phyloP scores from a whole-genome alignment of 1,284 basidiomycete genomes.

The Sporisorium iseilematis-ciliati region DNA sequence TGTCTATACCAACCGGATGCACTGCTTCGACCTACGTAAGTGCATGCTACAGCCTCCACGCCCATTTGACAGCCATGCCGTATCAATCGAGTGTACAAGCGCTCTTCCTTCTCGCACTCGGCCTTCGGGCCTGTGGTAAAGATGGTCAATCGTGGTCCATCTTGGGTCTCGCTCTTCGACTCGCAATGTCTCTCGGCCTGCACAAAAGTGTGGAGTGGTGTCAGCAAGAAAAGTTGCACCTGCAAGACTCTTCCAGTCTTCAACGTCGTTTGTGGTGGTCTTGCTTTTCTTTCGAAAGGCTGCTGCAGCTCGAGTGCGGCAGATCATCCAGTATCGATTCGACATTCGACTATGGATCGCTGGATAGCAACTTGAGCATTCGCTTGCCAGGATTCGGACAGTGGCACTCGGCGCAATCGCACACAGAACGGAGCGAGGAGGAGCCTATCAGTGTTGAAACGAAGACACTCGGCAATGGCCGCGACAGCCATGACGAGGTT shows the following conservation, averaged over 20 bases:
- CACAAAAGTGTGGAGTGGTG: constrained; percentile 13
- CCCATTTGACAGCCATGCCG: constrained; percentile 13
- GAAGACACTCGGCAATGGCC: neutral
- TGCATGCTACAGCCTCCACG: constrained; percentile 14
- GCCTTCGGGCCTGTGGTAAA: constrained; percentile 16
- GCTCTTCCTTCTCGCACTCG: constrained; percentile 12
- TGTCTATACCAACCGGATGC: neutral
- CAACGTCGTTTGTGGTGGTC: constrained; percentile 16
- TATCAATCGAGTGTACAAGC: constrained; percentile 21
- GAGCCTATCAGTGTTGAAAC: too few species aligned
- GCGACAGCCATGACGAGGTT: neutral
- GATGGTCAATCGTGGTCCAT: constrained; percentile 22
- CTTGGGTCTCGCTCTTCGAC: constrained; percentile 13
- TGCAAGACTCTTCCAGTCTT: neutral
- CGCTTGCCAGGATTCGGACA: constrained; percentile 2
- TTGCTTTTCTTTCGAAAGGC: constrained; percentile 14
- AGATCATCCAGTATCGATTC: constrained; percentile 12
- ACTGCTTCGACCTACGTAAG: constrained; percentile 3
- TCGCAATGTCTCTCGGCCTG: constrained; percentile 18
- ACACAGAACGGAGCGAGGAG: too few species aligned
- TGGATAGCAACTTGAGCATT: constrained; percentile 3
- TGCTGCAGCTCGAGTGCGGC: constrained; percentile 21
- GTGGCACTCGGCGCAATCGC: neutral
- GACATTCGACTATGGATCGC: neutral
- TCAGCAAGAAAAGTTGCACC: neutral